Base-by-base conservation (phyloP, 1,284 basidiomycete genomes). In the Sporisorium graminicola region DNA sequence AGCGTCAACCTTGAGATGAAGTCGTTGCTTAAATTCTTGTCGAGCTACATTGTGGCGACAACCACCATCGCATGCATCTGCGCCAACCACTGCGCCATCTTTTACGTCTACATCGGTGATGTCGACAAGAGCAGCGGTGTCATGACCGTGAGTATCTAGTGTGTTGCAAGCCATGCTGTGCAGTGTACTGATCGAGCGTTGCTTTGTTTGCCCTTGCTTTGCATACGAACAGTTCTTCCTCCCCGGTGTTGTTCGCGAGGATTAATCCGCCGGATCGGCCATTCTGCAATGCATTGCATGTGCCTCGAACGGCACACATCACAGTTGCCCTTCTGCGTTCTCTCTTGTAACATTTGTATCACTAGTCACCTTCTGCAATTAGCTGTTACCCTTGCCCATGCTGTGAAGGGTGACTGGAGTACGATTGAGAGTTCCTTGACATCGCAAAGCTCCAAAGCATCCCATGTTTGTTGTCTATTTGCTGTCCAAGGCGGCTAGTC, bases 31-130 rank as follows among this genome's bases (percentile, higher is more conserved):
- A 81, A 81, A 40, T 85, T 85, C 65, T 72, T 86, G 42, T 79
- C 73, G 43, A 71, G 73, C 49, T 81, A 86, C 78, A 49, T 75
- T n/a, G 80, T 86, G 40, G 77, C 74, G 2, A 76, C 78, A 1
- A 80, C 78, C 12, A 84, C 84, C 2, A 85, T 86, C 50, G 81
- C 79, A 5, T 84, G 82, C 77, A 75, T 86, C 54, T 86, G 85
- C 75, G 60, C 67, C 22, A 66, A 67, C 33, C 84, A 85, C 64
- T 85, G 83, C 65, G 83, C 81, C 44, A 85, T 86, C 65, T 85
- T 86, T 46, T 86, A 86, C 69, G 83, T 86, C 58, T 86, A 86
- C 63, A 77, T 86, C 27, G 83, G 84, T 10, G 78, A 83, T 12
- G 63, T 78, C 12, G 72, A 80, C 49, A 75, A 80, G 42, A 59